Evolutionary conservation across 352 stramenopile genomes (phyloP).

Genomic region (Phytophthora colocasiae): DNA sequence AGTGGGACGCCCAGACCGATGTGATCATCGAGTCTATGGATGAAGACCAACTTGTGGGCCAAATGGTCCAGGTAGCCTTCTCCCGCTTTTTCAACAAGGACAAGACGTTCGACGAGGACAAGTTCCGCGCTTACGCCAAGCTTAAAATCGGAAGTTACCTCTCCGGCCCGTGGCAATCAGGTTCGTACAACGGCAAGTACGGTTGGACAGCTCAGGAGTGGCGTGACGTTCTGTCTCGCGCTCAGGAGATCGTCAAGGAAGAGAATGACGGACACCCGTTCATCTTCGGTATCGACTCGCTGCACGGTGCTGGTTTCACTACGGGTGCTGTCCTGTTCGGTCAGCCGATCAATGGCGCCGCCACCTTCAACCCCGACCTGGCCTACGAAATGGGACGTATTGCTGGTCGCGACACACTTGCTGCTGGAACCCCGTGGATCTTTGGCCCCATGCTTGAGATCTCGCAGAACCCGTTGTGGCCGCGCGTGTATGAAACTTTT

Average conservation of each 20-base stretch:
- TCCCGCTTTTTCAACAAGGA: slow-evolving; percentile 71
- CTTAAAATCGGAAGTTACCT: slow-evolving; percentile 89
- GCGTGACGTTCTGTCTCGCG: slow-evolving; percentile 62
- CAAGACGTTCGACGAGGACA: slow-evolving; percentile 59
- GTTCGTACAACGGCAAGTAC: slow-evolving; percentile 40
- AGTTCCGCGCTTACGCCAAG: slow-evolving; percentile 70
- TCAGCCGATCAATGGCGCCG: slow-evolving; percentile 88
- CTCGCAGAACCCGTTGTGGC: slow-evolving; percentile 86
- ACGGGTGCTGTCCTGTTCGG: slow-evolving; percentile 81
- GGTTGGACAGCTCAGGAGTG: slow-evolving; percentile 73
- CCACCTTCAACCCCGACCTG: slow-evolving; percentile 88
- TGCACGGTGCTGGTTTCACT: slow-evolving; percentile 90
- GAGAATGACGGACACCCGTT: slow-evolving; percentile 67
- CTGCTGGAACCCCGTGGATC: slow-evolving; percentile 89
- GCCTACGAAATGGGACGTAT: slow-evolving; percentile 71
- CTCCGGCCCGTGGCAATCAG: slow-evolving; percentile 59
- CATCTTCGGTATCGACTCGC: slow-evolving; percentile 91
- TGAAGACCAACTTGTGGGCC: slow-evolving; percentile 63
- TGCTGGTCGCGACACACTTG: slow-evolving; percentile 81
- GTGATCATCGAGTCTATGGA: slow-evolving; percentile 44
- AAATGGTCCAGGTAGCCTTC: slow-evolving; percentile 92
- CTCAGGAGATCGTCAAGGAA: slow-evolving; percentile 80
- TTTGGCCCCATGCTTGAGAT: slow-evolving; percentile 90
- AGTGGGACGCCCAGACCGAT: slow-evolving; percentile 44
- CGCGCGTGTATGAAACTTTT: slow-evolving; percentile 93